Percentiles rank a stretch among this genome's conserved stretches.
phyloP scores from a whole-genome alignment of 2,329 filamentous ascomycete genomes.

The Beauveria varroae region DNA sequence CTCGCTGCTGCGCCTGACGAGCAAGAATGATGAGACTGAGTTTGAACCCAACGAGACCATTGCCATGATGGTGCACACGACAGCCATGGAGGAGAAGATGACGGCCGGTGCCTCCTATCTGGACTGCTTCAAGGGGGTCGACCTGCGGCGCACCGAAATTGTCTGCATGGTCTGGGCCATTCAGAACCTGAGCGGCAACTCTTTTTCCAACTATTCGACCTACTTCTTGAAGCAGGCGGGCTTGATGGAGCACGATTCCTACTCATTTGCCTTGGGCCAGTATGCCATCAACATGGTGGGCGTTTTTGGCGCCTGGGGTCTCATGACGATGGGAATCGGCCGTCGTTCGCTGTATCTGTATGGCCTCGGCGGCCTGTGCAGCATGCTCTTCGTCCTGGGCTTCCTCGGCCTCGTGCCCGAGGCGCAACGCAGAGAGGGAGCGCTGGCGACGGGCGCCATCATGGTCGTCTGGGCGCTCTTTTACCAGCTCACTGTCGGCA shows the following conservation, averaged over 20 bases:
- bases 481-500: slow-evolving; percentile 83
- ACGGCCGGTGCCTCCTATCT: slow-evolving; percentile 66
- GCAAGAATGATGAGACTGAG: slow-evolving; percentile 53
- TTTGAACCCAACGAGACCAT: slow-evolving; percentile 80
- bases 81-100: slow-evolving; percentile 68
- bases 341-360: slow-evolving; percentile 70
- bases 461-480: slow-evolving; percentile 77
- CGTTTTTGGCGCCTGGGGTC: slow-evolving; percentile 72
- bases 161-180: slow-evolving; percentile 59
- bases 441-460: slow-evolving; percentile 74
- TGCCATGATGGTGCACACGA: slow-evolving; percentile 89
- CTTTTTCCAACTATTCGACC: slow-evolving; percentile 58
- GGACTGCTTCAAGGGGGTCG: slow-evolving; percentile 77
- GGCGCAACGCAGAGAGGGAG: slow-evolving; percentile 48
- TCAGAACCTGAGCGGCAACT: slow-evolving; percentile 56
- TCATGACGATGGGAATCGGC: slow-evolving; percentile 69
- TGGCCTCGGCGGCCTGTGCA: slow-evolving; percentile 64
- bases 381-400: slow-evolving; percentile 75
- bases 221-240: slow-evolving; percentile 56
- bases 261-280: slow-evolving; percentile 55
- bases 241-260: slow-evolving; percentile 42
- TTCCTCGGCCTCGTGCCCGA: slow-evolving; percentile 70
- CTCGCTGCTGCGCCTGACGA: slow-evolving; percentile 58
- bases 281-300: slow-evolving; percentile 71
- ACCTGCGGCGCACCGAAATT: slow-evolving; percentile 69